Base-by-base conservation (phyloP, 192 early-diverging fungal species). In the Entomortierella lignicola region DNA sequence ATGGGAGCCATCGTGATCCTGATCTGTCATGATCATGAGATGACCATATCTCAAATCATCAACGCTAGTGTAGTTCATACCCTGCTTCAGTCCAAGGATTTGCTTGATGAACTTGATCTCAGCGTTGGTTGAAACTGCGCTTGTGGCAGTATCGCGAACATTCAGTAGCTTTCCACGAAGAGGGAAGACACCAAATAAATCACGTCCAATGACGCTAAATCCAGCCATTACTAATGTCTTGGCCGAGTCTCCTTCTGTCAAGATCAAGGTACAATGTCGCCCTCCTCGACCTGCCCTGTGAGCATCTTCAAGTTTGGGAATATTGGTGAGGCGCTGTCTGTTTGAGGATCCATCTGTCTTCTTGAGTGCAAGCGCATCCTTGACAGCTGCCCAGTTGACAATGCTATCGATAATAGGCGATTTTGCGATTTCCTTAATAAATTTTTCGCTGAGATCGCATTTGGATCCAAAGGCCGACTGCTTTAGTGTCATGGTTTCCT, bases 21-120 rank as follows among this genome's bases (percentile, higher is more conserved):
- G 98, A 91, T 99, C 98, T 5, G 97, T 94, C 98, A 99, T 99
- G 60, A 98, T 96, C 91, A 99, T 97, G 15, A 99, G 84, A 57
- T 93, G 91, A 0, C 97, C 98, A 77, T 99, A 99, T 56, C 98
- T 88, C 81, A 99, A 83, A 30, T 91, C 85, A 26, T 92, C 83
- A 0, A 86, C 81, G 41, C 85, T 88, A 29, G 86, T 85, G 77
- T 99, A 99, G 18, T 85, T 88, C 64, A 88, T 89, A 55, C 90
- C 92, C 52, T 96, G 95, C 84, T 97, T 91, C 32, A 99, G 82
- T 37, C 97, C 97, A 48, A 99, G 88, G 72, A 99, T 99, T 75
- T 93, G 81, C 72, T 98, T 99, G 72, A 99, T 91, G 57, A 88
- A 82, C 44, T 82, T 87, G 56, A 98, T 95, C 85, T 99, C 98